A percentile compares a stretch with the other conserved stretches of the same genome.
Evolutionary conservation across 257 asterid species (phyloP).

Genomic region (Solanum corneliomulleri): DNA sequence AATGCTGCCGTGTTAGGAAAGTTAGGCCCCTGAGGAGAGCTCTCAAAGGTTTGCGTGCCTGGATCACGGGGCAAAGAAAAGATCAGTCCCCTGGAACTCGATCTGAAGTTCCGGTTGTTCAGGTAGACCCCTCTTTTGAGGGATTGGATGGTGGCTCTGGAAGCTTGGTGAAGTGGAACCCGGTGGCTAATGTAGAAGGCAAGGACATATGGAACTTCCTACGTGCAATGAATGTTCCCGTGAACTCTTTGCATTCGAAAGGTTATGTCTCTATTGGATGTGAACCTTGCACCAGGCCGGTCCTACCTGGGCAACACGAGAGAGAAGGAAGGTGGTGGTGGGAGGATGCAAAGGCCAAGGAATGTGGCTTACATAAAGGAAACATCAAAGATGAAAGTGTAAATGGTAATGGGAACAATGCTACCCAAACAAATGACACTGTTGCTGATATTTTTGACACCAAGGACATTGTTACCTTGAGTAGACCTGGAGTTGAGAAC

Average conservation of each 20-base stretch:
- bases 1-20: slow-evolving; percentile 85
- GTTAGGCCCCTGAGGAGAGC: slow-evolving; percentile 72
- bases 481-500: slow-evolving; percentile 67
- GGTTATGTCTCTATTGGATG: slow-evolving; percentile 80
- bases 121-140: slow-evolving; percentile 75
- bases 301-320: slow-evolving; percentile 88
- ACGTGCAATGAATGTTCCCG: slow-evolving; percentile 60
- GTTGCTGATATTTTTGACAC: slow-evolving; percentile 44
- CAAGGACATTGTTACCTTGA: slow-evolving; percentile 32
- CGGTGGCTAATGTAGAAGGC: slow-evolving; percentile 63
- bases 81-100: slow-evolving; percentile 92
- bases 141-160: slow-evolving; percentile 75
- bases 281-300: slow-evolving; percentile 80
- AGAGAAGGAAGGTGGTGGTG: slow-evolving; percentile 98
- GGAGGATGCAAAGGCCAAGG: slow-evolving; percentile 92
- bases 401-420: slow-evolving; percentile 7
- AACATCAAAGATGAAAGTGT: slow-evolving; percentile 47
- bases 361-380: slow-evolving; percentile 87
- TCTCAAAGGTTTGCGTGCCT: slow-evolving; percentile 70
- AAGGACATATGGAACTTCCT: slow-evolving; percentile 65
- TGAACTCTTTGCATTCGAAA: slow-evolving; percentile 57
- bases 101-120: slow-evolving; percentile 65
- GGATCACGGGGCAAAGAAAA: slow-evolving; percentile 88
- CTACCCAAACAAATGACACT: slow-evolving; percentile 21
- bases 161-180: slow-evolving; percentile 88